phyloP scores from a whole-genome alignment of 495 filamentous ascomycete species.

The Aspergillus biplanus region DNA sequence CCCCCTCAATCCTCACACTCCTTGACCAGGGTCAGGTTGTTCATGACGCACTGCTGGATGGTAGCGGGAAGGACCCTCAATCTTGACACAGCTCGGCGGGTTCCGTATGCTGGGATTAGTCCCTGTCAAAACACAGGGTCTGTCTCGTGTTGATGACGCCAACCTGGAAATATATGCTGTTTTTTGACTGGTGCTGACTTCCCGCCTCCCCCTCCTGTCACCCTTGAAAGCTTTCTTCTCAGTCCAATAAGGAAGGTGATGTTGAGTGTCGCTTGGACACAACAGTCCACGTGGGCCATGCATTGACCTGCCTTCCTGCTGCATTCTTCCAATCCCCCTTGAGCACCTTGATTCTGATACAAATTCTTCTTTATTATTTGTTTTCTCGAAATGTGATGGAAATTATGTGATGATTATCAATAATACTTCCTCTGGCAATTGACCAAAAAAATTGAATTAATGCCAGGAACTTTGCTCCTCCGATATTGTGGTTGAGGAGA shows the following conservation, averaged over 20 bases:
- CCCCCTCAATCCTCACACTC: background rate
- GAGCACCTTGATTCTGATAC: background rate
- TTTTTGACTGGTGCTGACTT: slow-evolving; percentile 6
- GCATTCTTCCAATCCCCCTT: background rate
- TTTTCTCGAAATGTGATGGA: no score
- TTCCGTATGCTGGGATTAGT: slow-evolving; percentile 6
- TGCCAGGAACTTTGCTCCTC: no score
- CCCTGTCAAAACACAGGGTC: background rate
- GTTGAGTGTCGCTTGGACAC: slow-evolving; percentile 11
- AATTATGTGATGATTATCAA: no score
- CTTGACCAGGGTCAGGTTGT: background rate
- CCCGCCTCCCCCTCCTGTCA: slow-evolving; percentile 12
- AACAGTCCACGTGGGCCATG: slow-evolving; percentile 25
- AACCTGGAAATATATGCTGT: background rate
- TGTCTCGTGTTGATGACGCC: slow-evolving; percentile 5
- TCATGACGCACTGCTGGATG: background rate
- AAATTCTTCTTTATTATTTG: no score
- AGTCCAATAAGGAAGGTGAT: slow-evolving; percentile 3
- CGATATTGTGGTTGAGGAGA: no score
- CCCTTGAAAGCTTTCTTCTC: background rate
- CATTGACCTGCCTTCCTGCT: slow-evolving; percentile 21
- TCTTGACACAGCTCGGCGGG: slow-evolving; percentile 6
- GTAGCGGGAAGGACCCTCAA: background rate
- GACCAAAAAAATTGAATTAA: no score
- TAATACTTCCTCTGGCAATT: no score